phyloP scores from a whole-genome alignment of 176 grass and related monocot species.

The Oryza meyeriana region DNA sequence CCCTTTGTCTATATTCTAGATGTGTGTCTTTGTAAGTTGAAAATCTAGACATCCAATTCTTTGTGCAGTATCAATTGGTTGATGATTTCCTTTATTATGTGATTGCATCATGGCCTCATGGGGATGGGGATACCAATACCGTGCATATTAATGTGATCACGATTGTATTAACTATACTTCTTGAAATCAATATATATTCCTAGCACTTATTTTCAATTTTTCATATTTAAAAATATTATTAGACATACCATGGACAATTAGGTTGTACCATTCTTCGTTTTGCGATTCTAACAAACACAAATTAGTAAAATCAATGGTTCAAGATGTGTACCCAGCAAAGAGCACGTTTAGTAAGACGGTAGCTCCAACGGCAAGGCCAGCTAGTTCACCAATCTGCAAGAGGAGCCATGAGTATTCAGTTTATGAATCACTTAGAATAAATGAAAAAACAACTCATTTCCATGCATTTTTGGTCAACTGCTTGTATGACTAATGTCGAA shows the following conservation, averaged over 20 bases:
- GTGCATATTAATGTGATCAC: no score
- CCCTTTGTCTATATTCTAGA: no score
- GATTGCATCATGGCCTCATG: no score
- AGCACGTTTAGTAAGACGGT: conserved; percentile 68
- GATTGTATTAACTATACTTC: no score
- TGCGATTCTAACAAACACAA: neutral
- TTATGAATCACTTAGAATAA: neutral
- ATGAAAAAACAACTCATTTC: neutral
- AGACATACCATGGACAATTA: neutral
- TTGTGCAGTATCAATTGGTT: neutral
- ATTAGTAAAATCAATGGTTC: neutral
- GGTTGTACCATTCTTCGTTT: neutral
- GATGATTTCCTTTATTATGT: no score
- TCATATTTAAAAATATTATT: neutral
- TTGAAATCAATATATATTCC: neutral
- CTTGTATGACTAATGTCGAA: neutral
- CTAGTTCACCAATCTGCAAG: conserved; percentile 76
- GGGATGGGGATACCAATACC: no score
- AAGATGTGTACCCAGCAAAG: conserved; percentile 47
- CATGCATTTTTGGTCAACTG: neutral
- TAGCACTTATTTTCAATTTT: neutral
- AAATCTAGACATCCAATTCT: neutral
- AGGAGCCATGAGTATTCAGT: neutral
- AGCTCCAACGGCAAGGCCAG: conserved; percentile 78
- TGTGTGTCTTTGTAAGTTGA: no score